Base-by-base conservation (phyloP, 176 grass and related monocot genomes). In the Oryza australiensis region DNA sequence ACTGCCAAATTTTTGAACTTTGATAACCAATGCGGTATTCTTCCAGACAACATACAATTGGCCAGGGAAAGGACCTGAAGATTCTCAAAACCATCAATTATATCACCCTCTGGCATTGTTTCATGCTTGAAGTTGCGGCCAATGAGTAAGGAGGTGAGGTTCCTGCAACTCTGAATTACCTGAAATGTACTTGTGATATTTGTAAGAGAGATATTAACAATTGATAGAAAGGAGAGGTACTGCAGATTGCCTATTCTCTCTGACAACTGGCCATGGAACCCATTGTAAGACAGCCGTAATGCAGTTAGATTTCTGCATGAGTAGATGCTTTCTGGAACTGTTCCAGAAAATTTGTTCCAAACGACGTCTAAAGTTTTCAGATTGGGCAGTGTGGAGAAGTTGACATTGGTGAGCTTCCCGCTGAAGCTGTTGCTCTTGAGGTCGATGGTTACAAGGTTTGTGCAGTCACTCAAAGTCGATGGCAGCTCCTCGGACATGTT, bases 311-410 rank as follows among this genome's bases (percentile, higher is more conserved):
- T 65, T 7, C 20, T 83, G 83, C 86, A 92, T 15, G 79, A 79
- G 45, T 92, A 92, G 6, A 89, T 86, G 83, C 74, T 86, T 74
- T 92, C 83, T 72, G 90, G 90, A 29, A 92, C 22, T 10, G 5
- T 35, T 16, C 86, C 86, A 0, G 2, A 86, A 24, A 92, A 89
- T 3, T 79, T 75, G 7, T 88, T 92, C 26, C 26, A 23, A 22
- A 14, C 0, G 38, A 92, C 18, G 43, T 92, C 90, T 67, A 92
- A 57, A 26, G 2, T 38, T 16, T 57, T 75, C 13, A 92, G 80
- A 77, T 83, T 83, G 26, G 38, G 2, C 14, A 92, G 57, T 11
- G 18, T 66, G 70, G 90, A 60, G 55, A 92, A 92, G 67, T 89
- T 76, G 70, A 92, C 37, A 27, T 70, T 69, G 22, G 24, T 12